Evolutionary conservation across 2,329 filamentous ascomycete genomes (phyloP).

Genomic region (Exutisphaerella laricina): DNA sequence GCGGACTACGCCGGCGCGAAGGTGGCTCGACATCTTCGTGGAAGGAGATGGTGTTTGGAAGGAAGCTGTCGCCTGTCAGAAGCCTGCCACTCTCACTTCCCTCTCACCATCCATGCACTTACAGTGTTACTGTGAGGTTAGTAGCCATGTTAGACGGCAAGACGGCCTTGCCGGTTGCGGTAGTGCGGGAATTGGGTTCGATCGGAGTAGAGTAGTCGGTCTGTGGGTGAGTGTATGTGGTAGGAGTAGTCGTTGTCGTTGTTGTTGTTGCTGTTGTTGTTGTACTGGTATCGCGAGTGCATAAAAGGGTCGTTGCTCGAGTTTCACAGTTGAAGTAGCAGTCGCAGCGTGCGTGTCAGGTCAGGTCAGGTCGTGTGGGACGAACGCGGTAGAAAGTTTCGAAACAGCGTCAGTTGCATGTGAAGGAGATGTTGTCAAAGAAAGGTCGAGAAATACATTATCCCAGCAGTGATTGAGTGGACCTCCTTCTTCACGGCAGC

Average conservation of each 20-base stretch:
- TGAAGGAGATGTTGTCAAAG: conserved; percentile 5
- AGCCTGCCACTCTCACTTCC: conserved; percentile 6
- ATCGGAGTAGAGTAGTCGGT: background rate
- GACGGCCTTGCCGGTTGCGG: background rate
- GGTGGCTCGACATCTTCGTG: conserved; percentile 46
- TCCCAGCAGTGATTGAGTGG: background rate
- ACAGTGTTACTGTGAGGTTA: conserved; percentile 32
- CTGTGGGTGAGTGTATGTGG: conserved; percentile 1
- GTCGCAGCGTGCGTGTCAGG: background rate
- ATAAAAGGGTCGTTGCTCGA: background rate
- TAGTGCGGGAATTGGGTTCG: background rate
- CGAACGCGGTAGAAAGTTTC: conserved; percentile 1
- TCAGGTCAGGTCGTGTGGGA: conserved; percentile 1
- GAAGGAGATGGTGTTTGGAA: conserved; percentile 90
- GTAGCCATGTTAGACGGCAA: conserved; percentile 22
- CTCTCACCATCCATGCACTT: conserved; percentile 15
- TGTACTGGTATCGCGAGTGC: background rate
- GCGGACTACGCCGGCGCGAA: conserved; percentile 21
- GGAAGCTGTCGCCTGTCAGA: conserved; percentile 56
- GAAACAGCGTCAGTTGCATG: conserved; percentile 4
- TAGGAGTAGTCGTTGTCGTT: background rate
- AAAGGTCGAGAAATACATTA: background rate
- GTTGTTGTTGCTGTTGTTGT: background rate
- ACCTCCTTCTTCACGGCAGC: background rate
- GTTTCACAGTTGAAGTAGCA: background rate